Percentiles rank a stretch among this genome's conserved stretches.
Conservation (phyloP, 2,329 filamentous ascomycete species). For the Ceratocystis alfenasii region DNA sequence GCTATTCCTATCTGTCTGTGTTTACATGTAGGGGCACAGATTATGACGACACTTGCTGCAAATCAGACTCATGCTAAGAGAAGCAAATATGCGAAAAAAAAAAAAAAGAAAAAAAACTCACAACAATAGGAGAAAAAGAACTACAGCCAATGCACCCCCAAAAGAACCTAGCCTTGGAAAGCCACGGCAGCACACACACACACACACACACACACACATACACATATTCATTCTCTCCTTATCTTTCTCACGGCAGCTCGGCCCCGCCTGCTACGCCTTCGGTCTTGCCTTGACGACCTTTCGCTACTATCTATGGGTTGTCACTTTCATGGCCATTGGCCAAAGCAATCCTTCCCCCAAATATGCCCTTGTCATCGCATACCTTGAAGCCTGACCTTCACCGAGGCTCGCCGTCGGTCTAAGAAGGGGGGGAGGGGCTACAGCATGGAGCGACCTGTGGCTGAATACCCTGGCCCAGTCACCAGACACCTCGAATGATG, state of each 20-base stretch:
- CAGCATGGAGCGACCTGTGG: no score
- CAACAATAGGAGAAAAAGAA: no score
- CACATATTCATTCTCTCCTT: no score
- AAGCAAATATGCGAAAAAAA: background rate
- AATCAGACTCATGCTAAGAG: background rate
- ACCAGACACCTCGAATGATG: no score
- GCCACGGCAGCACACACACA: no score
- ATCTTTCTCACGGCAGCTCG: no score
- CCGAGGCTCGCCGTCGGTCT: background rate
- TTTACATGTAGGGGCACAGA: background rate
- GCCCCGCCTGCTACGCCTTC: background rate
- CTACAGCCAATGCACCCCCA: no score
- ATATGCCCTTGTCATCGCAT: background rate
- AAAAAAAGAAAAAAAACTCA: background rate
- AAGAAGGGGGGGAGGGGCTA: background rate
- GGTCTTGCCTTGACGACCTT: background rate
- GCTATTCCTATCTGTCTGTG: background rate
- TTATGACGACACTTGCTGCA: background rate
- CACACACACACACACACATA: no score
- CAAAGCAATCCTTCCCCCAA: background rate
- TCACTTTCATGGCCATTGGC: background rate
- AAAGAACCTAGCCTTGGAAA: no score
- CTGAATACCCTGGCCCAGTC: no score
- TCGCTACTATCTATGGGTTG: background rate
- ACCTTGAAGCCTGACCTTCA: background rate